Evolutionary conservation across 2,329 filamentous ascomycete species (phyloP), one percentile per base, ranked within the genome.

Genomic region (Diaporthe sp.): DNA sequence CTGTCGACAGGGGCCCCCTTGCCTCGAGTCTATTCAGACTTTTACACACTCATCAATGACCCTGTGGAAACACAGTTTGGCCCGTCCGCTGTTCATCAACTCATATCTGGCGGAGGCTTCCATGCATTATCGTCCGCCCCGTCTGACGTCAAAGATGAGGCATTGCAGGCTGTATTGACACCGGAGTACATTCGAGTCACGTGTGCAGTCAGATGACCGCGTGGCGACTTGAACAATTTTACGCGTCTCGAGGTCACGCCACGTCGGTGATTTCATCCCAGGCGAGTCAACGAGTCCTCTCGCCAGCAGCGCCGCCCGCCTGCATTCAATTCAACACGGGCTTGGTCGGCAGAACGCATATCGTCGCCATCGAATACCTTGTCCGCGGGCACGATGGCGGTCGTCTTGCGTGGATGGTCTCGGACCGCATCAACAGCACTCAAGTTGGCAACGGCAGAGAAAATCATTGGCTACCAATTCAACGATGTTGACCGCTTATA

Each of bases 401-500:
- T 57, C 25, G 51, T 73, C 25, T 6, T 13, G 49, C 71, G 71
- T 4, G 71, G 71, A 31, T 65, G 58, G 58, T 61, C 71, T 17
- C 34, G 31, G 20, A 44, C 34, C 7, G 71, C 71, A 3, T 73
- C 71, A 5, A 73, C 58, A 31, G 71, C 71, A 47, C 3, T 42
- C 28, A 75, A 75, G 75, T 42, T 76, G 47, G 75, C 55, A 25
- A 72, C 42, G 28, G 73, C 70, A 12, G 73, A 76, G 70, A 49
- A 63, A 8, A 73, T 76, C 39, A 44, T 76, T n/a, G 75, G 73
- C 70, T 76, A 76, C 12, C 78, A 80, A 25, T 80, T 79, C 42
- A 83, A 80, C 49, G 74, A 80, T 60, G 78, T 82, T 44, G 78
- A 81, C 15, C 78, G 82, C 9, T 81, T 82, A 10, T 79, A 80